A percentile compares a stretch with the other conserved stretches of the same genome.
phyloP scores from a whole-genome alignment of 2,329 filamentous ascomycete genomes.

The Fusarium graminum region DNA sequence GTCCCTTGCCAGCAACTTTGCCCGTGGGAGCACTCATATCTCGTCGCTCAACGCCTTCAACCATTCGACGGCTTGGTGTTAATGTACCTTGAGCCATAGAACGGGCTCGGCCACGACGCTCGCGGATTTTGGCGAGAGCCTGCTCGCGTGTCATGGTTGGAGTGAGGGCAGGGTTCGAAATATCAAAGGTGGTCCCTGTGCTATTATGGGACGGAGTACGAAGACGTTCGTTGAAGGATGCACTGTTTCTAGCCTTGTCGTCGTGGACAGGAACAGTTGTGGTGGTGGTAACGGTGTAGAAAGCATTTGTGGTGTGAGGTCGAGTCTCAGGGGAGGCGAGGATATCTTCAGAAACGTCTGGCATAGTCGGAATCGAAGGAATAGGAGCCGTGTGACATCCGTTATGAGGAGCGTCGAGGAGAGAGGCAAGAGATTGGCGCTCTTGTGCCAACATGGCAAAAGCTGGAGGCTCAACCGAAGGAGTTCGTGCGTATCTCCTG shows the following conservation, averaged over 20 bases:
- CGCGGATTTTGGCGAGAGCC: slow-evolving; percentile 80
- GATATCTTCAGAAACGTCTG: slow-evolving; percentile 36
- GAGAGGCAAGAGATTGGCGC: slow-evolving; percentile 70
- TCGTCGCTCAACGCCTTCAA: slow-evolving; percentile 62
- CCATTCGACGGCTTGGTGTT: slow-evolving; percentile 69
- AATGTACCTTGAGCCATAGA: slow-evolving; percentile 74
- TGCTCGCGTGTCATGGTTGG: slow-evolving; percentile 79
- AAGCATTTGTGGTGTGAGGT: slow-evolving; percentile 62
- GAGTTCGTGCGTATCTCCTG: slow-evolving; percentile 67
- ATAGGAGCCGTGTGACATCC: slow-evolving; percentile 53
- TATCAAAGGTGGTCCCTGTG: slow-evolving; percentile 61
- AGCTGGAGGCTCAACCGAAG: slow-evolving; percentile 72
- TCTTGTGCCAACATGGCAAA: slow-evolving; percentile 66
- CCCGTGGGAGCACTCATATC: slow-evolving; percentile 63
- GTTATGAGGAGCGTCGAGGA: slow-evolving; percentile 68
- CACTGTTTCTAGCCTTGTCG: slow-evolving; percentile 55
- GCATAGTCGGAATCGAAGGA: slow-evolving; percentile 57
- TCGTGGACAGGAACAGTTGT: slow-evolving; percentile 66
- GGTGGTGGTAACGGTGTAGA: slow-evolving; percentile 64
- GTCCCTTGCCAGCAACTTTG: slow-evolving; percentile 46
- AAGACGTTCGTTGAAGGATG: slow-evolving; percentile 60
- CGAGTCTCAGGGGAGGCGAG: slow-evolving; percentile 50
- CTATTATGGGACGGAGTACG: slow-evolving; percentile 60
- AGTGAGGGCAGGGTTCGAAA: slow-evolving; percentile 69
- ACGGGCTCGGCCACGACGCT: slow-evolving; percentile 77